Evolutionary conservation across 345 rosid genomes (phyloP), one percentile per base, ranked within the genome.

Genomic region (Bruguiera sexangula): DNA sequence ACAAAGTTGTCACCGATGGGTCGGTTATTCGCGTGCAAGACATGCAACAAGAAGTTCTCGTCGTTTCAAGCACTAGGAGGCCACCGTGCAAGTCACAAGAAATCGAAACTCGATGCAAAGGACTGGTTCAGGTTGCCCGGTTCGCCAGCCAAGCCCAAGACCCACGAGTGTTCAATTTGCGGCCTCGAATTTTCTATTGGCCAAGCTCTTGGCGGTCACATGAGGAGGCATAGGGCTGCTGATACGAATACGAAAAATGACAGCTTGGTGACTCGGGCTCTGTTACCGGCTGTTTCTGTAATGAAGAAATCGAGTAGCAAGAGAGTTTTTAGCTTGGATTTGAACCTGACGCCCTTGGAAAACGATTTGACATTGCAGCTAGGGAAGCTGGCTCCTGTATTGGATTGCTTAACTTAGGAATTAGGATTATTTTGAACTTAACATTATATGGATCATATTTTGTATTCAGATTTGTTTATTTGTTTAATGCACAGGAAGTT

Each of bases 51-150:
- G 65, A 80, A 77, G 67, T 93, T 93, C 70, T 61, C 85, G 18
- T 86, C 98, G 29, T 93, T 93, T 46, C 98, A 93, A 79, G 98
- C 98, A 2, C 73, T 93, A 18, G 98, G 98, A 0, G 98, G 97
- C 1, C 97, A 93, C 81, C 84, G 96, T 21, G 96, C 98, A 0
- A 93, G 98, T 66, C 98, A 93, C 86, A 85, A 84, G 78, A 85
- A 85, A 78, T 79, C 85, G 0, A 83, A 79, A 39, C 69, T 79
- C 21, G 48, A 65, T 62, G 82, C 69, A 3, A 83, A 71, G 2
- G 73, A 34, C 37, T 50, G 60, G 3, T n/a, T 6, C 16, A 71
- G 63, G 58, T 5, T 63, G 18, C 72, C 79, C 4, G 46, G 7
- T 13, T 80, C 89, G 26, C 89, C 85, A 0, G 65, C 80, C 48